These are phyloP conservation scores for Rhinocladiella mackenziei DNA, from an alignment of 2,329 filamentous ascomycete species.

Conservation along the genomic window DNA sequence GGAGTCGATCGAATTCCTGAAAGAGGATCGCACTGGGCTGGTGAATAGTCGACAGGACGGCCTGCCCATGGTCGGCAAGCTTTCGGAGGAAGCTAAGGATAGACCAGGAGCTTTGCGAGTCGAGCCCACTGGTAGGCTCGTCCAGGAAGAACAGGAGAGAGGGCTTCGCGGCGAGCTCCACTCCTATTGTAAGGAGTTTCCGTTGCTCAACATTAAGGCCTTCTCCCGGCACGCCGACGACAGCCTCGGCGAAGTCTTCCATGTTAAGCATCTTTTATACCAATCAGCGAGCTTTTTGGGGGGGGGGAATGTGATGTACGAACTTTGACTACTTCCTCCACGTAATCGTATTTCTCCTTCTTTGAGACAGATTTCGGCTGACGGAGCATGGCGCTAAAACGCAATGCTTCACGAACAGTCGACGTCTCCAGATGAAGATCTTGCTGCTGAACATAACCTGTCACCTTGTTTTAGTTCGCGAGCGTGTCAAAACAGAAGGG, in stretches of 20 bases:
- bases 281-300: no score
- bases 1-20: conserved; percentile 62
- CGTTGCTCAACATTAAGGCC: conserved; percentile 61
- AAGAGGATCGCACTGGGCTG: conserved; percentile 54
- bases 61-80: conserved; percentile 47
- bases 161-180: conserved; percentile 71
- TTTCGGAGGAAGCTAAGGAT: conserved; percentile 61
- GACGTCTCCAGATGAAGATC: conserved; percentile 63
- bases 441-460: conserved; percentile 65
- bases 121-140: conserved; percentile 59
- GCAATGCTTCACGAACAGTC: conserved; percentile 66
- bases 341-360: conserved; percentile 75
- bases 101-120: conserved; percentile 61
- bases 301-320: no score
- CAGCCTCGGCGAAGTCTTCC: conserved; percentile 81
- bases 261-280: conserved; percentile 86
- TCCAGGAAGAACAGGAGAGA: conserved; percentile 64
- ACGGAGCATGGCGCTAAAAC: conserved; percentile 80
- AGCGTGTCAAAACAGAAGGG: no score
- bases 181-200: conserved; percentile 80
- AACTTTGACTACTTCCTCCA: conserved; percentile 82
- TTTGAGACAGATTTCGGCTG: conserved; percentile 68
- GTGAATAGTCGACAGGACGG: conserved; percentile 54
- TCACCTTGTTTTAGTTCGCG: no score
- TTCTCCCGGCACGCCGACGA: conserved; percentile 83